Base-by-base conservation (phyloP, 495 filamentous ascomycete genomes). In the Lepraria neglecta region DNA sequence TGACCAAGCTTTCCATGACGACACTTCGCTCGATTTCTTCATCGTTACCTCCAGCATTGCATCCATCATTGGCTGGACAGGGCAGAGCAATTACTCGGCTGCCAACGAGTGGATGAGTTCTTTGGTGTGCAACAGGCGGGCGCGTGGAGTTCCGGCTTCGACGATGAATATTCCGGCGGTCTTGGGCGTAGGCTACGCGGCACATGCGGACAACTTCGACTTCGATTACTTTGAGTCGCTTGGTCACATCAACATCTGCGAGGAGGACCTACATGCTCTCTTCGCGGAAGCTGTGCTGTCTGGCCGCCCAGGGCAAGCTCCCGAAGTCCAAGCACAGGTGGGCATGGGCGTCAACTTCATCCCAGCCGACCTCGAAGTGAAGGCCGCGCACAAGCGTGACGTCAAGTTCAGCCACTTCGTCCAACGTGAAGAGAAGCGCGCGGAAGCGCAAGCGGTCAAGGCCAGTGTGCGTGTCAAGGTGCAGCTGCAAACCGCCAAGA, bases 11-110 rank as follows among this genome's bases (percentile, higher is more conserved):
- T 66, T 75, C 53, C 46, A 48, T 33, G 60, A 70, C 17, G 56
- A 67, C 0, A 17, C 27, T 11, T 60, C 69, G 4, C 76, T 86
- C 1, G 84, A 87, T 59, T 87, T 86, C 73, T 86, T 87, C 71
- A 71, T 86, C 28, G 71, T 79, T 44, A 74, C 84, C 57, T 83
- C 80, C 0, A 86, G 83, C 0, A 72, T 77, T 3, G 72, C 79
- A 7, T 72, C 73, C 40, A 71, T 77, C 15, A 72, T 82, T 24
- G 84, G 85, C 1, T 82, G 77, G 1, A 65, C 70, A 51, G 80
- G 80, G 0, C 84, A 87, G 69, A 74, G 78, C 2, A 80, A 78
- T 17, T 87, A 87, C 69, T 74, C 75, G 19, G 82, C 83, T 10
- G 82, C 80, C 11, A 86, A 84, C 69, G 73, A 71, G 50, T 85